Percentiles rank a stretch among this genome's conserved stretches.
Conservation (phyloP, 306 rosid genomes). For the Cotoneaster glaucophyllus region DNA sequence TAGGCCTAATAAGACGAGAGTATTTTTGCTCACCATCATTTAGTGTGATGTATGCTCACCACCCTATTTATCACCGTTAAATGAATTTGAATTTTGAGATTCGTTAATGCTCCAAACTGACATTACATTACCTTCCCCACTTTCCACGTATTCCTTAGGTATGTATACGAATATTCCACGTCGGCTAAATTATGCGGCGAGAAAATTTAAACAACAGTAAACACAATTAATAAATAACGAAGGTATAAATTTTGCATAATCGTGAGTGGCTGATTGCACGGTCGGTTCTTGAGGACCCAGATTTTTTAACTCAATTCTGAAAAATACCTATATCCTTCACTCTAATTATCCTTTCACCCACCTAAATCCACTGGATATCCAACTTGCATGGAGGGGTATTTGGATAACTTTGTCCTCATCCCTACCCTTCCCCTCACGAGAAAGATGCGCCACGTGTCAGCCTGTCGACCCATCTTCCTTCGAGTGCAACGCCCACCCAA, state of each 20-base stretch:
- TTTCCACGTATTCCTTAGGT: neutral
- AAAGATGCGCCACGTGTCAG: slow-evolving; percentile 58
- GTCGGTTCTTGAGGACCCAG: neutral
- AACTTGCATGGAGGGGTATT: neutral
- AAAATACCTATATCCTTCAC: neutral
- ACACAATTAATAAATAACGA: neutral
- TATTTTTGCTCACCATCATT: no score
- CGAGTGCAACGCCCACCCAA: slow-evolving; percentile 39
- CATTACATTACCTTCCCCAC: neutral
- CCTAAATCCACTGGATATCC: neutral
- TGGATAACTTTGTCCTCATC: neutral
- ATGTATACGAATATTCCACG: neutral
- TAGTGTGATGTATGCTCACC: no score
- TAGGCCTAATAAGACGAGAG: no score
- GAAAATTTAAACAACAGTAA: neutral
- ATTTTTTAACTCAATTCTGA: neutral
- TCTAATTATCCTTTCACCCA: neutral
- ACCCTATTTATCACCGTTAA: no score
- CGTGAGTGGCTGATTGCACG: neutral
- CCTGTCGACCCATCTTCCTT: slow-evolving; percentile 31
- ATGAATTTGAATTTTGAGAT: no score
- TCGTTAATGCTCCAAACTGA: neutral
- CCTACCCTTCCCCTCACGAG: neutral
- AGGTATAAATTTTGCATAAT: neutral
- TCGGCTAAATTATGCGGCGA: neutral